A percentile compares a stretch with the other conserved stretches of the same genome.
Evolutionary conservation across 192 early-diverging fungal species (phyloP).

Genomic region (Gigaspora rosea): DNA sequence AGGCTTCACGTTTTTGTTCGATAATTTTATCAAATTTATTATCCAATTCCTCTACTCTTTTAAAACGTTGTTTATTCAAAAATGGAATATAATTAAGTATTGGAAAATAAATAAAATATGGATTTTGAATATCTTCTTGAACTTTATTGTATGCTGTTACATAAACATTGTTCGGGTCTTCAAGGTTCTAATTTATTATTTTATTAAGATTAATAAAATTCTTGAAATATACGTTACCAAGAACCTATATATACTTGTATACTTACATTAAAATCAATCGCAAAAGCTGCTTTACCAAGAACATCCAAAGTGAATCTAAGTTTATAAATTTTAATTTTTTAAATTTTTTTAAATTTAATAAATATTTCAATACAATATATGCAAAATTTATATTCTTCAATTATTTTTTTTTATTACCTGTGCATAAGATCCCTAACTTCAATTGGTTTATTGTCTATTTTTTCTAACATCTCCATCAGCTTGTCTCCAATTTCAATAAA

Average conservation of each 20-base stretch:
- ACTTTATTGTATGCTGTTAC: not conserved
- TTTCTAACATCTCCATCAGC: not conserved
- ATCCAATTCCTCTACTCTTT: not conserved
- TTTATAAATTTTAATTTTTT: not conserved
- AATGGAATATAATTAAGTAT: not conserved
- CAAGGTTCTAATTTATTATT: not conserved
- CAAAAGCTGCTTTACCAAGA: not conserved
- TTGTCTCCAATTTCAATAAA: not conserved
- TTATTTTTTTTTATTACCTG: not conserved
- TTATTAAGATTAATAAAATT: not conserved
- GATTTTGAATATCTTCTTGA: not conserved
- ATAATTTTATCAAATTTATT: not conserved
- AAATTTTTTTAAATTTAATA: not conserved
- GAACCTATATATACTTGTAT: not conserved
- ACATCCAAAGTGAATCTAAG: not conserved
- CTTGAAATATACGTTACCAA: not conserved
- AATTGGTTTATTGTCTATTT: not conserved
- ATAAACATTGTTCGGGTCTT: not conserved
- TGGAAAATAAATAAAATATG: not conserved
- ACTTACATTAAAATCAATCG: not conserved
- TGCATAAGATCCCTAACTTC: not conserved
- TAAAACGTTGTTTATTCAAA: not conserved
- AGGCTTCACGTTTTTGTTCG: not conserved
- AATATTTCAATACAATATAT: not conserved
- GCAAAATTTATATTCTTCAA: not conserved